A percentile compares a stretch with the other conserved stretches of the same genome.
phyloP scores from a whole-genome alignment of 306 rosid species.

The Purshia tridentata region DNA sequence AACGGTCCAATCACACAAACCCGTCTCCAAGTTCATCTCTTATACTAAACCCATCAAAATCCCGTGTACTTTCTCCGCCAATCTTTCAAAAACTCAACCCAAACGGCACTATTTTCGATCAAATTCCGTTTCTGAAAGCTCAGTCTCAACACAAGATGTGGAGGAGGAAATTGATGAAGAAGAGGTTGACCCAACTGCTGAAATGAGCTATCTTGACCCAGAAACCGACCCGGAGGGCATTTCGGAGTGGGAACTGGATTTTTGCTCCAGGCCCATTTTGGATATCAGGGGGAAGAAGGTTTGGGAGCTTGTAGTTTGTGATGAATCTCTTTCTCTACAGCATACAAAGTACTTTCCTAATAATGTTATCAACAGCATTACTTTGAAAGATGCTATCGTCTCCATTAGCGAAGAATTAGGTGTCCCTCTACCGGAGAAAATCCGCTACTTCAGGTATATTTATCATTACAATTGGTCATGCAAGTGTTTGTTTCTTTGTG shows the following conservation, averaged over 20 bases:
- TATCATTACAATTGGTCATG: too few relatives aligned
- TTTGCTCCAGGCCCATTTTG: constrained; percentile 90
- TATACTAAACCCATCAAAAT: constrained; percentile 37
- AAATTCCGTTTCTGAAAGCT: constrained; percentile 59
- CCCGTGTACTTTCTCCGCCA: constrained; percentile 25
- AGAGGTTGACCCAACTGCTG: constrained; percentile 72
- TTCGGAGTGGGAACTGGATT: constrained; percentile 87
- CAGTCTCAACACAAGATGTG: constrained; percentile 46
- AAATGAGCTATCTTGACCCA: constrained; percentile 66
- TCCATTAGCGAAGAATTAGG: constrained; percentile 58
- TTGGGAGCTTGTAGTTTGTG: constrained; percentile 94
- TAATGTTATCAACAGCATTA: constrained; percentile 85
- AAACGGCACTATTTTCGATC: constrained; percentile 38
- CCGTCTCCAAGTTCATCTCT: constrained; percentile 29
- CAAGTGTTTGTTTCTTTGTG: background rate
- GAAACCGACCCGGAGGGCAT: constrained; percentile 58
- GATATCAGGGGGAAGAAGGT: constrained; percentile 90
- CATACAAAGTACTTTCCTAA: constrained; percentile 86
- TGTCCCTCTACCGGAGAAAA: constrained; percentile 65
- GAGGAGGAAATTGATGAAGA: constrained; percentile 34
- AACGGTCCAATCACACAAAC: constrained; percentile 30
- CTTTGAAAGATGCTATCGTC: constrained; percentile 76
- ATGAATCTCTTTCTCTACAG: constrained; percentile 75
- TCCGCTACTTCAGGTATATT: constrained; percentile 84
- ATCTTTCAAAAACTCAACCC: constrained; percentile 17